A percentile compares a stretch with the other conserved stretches of the same genome.
Evolutionary conservation across 352 stramenopile species (phyloP).

Genomic region (Globisporangium canariense): DNA sequence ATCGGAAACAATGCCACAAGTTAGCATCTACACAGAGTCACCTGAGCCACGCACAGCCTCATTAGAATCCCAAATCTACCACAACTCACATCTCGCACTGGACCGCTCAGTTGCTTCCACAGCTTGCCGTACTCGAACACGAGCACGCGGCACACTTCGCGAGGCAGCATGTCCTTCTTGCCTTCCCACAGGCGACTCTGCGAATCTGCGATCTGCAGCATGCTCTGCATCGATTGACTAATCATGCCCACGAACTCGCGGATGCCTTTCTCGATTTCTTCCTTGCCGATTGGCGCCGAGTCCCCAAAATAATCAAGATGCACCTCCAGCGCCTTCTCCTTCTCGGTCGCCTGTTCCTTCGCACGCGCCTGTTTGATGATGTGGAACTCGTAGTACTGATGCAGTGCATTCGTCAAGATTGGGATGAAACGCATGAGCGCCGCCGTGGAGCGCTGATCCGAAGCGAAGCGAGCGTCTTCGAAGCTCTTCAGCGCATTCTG

Average conservation of each 20-base stretch:
- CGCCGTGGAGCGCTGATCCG: constrained; percentile 25
- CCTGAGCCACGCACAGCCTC: constrained; percentile 11
- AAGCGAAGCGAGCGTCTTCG: constrained; percentile 24
- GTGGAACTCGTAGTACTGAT: constrained; percentile 61
- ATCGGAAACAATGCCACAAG: constrained; percentile 2
- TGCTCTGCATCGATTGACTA: constrained; percentile 43
- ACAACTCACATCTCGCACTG: constrained; percentile 46
- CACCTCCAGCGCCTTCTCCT: constrained; percentile 37
- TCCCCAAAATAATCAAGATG: constrained; percentile 67
- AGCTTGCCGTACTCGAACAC: constrained; percentile 43
- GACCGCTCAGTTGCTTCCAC: constrained; percentile 38
- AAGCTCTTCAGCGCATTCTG: constrained; percentile 21
- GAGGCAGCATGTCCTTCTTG: constrained; percentile 30
- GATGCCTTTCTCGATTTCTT: constrained; percentile 65
- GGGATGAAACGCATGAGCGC: constrained; percentile 42
- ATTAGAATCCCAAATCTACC: constrained; percentile 2
- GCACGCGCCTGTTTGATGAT: constrained; percentile 47
- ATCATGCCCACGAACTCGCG: constrained; percentile 58
- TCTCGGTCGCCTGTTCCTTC: constrained; percentile 38
- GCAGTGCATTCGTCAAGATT: constrained; percentile 38
- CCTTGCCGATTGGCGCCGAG: constrained; percentile 53
- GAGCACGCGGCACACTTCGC: constrained; percentile 33
- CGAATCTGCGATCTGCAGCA: constrained; percentile 48
- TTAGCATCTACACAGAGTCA: constrained; percentile 6
- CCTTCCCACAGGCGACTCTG: constrained; percentile 56